phyloP scores from a whole-genome alignment of 768 basidiomycete genomes.

The Gautieria morchelliformis region DNA sequence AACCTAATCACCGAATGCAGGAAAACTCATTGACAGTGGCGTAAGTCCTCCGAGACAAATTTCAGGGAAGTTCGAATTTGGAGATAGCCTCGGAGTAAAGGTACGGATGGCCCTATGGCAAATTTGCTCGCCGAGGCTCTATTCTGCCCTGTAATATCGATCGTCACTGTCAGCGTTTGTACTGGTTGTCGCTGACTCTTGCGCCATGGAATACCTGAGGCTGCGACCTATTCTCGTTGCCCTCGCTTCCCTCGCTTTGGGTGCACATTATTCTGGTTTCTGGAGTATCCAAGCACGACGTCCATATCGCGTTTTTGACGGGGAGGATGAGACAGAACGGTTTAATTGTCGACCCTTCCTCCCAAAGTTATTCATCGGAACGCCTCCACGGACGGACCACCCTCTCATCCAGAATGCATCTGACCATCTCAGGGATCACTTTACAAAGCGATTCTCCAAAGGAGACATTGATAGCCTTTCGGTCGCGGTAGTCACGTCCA shows the following conservation, averaged over 20 bases:
- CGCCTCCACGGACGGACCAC: conserved; percentile 9
- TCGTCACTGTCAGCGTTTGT: no score
- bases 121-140: no score
- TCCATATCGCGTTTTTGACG: not conserved
- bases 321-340: conserved; percentile 3
- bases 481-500: conserved; percentile 37
- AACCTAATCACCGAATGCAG: no score
- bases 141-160: no score
- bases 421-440: not conserved
- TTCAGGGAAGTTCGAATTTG: no score
- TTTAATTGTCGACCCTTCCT: conserved; percentile 20
- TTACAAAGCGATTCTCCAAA: conserved; percentile 17
- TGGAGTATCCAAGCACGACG: not conserved
- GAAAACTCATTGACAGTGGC: no score
- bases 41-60: no score
- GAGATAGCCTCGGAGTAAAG: no score
- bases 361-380: conserved; percentile 18
- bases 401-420: conserved; percentile 10
- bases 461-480: conserved; percentile 40
- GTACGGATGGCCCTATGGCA: no score
- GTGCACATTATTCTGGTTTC: conserved; percentile 1
- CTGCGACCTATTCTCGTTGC: not conserved
- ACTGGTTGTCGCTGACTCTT: no score
- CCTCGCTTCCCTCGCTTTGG: not conserved
- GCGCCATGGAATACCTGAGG: no score